phyloP scores from a whole-genome alignment of 2,329 filamentous ascomycete species.

The Diaporthe vaccinii region DNA sequence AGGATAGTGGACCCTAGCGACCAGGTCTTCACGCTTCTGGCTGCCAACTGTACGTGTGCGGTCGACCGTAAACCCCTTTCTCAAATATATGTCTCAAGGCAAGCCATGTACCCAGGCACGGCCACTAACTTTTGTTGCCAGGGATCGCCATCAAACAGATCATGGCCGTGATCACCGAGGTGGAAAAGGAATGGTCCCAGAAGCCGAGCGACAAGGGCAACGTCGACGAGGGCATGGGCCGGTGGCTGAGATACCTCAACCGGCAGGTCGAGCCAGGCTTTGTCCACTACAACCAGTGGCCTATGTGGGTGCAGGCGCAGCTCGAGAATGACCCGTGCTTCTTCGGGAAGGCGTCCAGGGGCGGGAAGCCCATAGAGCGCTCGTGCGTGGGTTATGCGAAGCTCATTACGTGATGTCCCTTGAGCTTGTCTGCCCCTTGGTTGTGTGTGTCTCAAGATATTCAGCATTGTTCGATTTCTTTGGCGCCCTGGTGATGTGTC shows the following conservation, averaged over 20 bases:
- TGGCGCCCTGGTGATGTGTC: not conserved
- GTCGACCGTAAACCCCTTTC: not conserved
- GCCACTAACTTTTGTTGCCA: not conserved
- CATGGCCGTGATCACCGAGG: slow-evolving; percentile 62
- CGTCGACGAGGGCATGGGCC: slow-evolving; percentile 59
- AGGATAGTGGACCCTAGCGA: slow-evolving; percentile 61
- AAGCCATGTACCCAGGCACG: no score
- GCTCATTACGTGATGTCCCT: not conserved
- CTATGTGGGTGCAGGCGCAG: slow-evolving; percentile 67
- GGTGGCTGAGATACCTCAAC: slow-evolving; percentile 67
- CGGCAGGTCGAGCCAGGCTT: slow-evolving; percentile 60
- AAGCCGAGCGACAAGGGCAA: slow-evolving; percentile 46
- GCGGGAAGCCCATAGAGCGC: slow-evolving; percentile 11
- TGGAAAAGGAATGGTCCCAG: slow-evolving; percentile 51
- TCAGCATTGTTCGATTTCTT: no score
- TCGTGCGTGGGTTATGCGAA: slow-evolving; percentile 19
- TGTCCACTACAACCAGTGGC: slow-evolving; percentile 64
- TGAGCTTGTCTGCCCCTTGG: no score
- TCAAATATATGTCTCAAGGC: not conserved
- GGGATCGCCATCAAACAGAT: slow-evolving; percentile 66
- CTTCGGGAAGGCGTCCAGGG: slow-evolving; percentile 55
- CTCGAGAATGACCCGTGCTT: slow-evolving; percentile 59
- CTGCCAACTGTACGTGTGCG: slow-evolving; percentile 59
- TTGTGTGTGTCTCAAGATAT: not conserved
- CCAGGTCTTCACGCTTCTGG: slow-evolving; percentile 62